Evolutionary conservation across 768 basidiomycete species (phyloP).

Genomic region (Psilocybe tampanensis): DNA sequence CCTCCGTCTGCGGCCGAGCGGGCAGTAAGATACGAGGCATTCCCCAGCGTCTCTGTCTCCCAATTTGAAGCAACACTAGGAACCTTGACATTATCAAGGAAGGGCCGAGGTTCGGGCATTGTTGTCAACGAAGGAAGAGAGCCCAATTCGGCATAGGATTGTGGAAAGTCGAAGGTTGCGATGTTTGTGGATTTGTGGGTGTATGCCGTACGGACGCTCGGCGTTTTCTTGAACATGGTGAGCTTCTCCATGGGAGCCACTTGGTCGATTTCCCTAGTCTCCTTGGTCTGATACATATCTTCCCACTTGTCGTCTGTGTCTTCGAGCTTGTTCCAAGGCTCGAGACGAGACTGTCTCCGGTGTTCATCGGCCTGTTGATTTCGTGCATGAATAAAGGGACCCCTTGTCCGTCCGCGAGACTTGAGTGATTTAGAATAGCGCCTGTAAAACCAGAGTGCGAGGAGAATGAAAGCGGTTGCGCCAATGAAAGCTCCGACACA

Average conservation of each 20-base stretch:
- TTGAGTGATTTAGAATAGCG: constrained; percentile 48
- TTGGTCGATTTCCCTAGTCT: constrained; percentile 40
- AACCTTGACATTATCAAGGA: constrained; percentile 42
- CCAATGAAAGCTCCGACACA: constrained; percentile 67
- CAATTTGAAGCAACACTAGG: constrained; percentile 39
- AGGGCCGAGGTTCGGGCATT: constrained; percentile 44
- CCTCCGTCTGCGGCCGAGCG: constrained; percentile 41
- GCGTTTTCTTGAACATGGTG: constrained; percentile 68
- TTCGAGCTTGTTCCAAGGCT: constrained; percentile 61
- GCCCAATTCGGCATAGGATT: constrained; percentile 64
- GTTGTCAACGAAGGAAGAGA: constrained; percentile 52
- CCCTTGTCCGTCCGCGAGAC: constrained; percentile 25
- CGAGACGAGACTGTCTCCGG: constrained; percentile 45
- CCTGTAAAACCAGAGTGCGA: constrained; percentile 57
- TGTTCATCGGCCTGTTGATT: constrained; percentile 44
- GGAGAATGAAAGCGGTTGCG: constrained; percentile 47
- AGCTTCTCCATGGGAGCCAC: constrained; percentile 61
- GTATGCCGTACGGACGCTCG: constrained; percentile 55
- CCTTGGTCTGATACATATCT: constrained; percentile 39
- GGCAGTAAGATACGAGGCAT: constrained; percentile 52
- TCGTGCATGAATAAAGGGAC: constrained; percentile 31
- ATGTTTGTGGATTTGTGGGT: constrained; percentile 49
- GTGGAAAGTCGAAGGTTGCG: constrained; percentile 38
- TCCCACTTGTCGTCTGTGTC: constrained; percentile 53
- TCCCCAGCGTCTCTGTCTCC: constrained; percentile 54